Evolutionary conservation across 495 filamentous ascomycete genomes (phyloP).

Genomic region (Tuber magnatum): DNA sequence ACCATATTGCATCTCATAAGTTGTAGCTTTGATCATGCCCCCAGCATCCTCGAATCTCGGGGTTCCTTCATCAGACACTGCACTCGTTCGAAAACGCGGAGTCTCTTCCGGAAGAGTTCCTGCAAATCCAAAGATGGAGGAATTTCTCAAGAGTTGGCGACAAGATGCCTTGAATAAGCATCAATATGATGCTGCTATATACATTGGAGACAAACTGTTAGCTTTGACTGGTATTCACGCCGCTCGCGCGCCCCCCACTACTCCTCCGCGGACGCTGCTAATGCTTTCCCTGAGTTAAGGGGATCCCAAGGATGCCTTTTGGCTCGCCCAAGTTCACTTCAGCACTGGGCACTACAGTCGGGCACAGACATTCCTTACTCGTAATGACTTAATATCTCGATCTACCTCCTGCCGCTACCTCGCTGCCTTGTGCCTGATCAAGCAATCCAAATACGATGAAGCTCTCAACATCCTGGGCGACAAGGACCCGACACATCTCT

Average conservation of each 20-base stretch:
- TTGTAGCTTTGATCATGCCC: constrained; percentile 10
- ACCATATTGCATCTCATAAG: not conserved
- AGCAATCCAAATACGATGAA: constrained; percentile 80
- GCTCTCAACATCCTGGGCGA: constrained; percentile 84
- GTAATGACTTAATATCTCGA: constrained; percentile 70
- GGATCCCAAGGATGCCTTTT: constrained; percentile 83
- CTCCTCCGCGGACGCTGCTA: constrained; percentile 29
- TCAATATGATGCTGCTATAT: constrained; percentile 91
- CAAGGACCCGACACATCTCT: constrained; percentile 80
- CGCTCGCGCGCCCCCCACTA: constrained; percentile 1
- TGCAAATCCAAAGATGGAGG: constrained; percentile 60
- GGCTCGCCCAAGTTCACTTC: constrained; percentile 92
- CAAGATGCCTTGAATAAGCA: constrained; percentile 88
- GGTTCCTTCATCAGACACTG: constrained; percentile 16
- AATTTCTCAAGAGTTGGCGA: constrained; percentile 82
- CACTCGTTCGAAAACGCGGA: constrained; percentile 25
- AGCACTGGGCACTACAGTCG: constrained; percentile 86
- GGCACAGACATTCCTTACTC: constrained; percentile 74
- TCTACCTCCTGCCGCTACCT: constrained; percentile 85
- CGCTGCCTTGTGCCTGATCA: constrained; percentile 85
- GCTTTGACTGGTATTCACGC: constrained; percentile 72
- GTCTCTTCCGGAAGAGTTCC: constrained; percentile 21
- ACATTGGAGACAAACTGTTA: constrained; percentile 91
- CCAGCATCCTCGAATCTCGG: constrained; percentile 22
- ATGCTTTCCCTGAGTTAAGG: constrained; percentile 49